Evolutionary conservation across 2,329 filamentous ascomycete genomes (phyloP), one percentile per base, ranked within the genome.

Genomic region (Ophioceras dolichostomum): DNA sequence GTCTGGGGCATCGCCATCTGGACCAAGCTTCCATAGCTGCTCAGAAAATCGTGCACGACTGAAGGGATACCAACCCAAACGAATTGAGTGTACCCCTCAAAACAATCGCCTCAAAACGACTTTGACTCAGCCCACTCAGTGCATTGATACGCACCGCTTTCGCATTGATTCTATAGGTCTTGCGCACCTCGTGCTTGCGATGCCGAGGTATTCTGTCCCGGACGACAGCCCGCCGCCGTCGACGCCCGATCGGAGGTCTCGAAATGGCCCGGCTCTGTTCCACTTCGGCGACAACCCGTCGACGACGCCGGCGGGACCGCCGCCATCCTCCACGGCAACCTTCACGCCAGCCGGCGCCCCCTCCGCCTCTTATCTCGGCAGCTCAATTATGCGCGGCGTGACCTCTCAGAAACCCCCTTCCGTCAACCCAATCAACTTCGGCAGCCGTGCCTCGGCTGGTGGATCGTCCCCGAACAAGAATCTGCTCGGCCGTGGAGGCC

Each of bases 301-400:
- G 27, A 73, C 67, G 3, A 74, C 70, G 2, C 70, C 71, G 5
- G 64, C 63, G 14, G 70, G 63, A 0, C 63, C 64, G 19, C 67
- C 69, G 9, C 65, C 64, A 1, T 69, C 70, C 20, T 68, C 68
- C 7, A 61, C 62, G 8, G 63, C 64, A 4, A 72, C 68, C 31
- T 74, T 73, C 53, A 73, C 70, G 2, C 70, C 71, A 2, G 60
- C 62, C 13, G 73, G 73, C 39, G 69, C 70, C 13, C 71, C 71
- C 1, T 69, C 71, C 17, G 67, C 62, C 21, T 68, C 67, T 10
- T 73, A 62, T 46, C 53, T 75, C 27, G 65, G 69, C 39, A 73
- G 69, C 54, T 73, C 70, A 27, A 62, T 73, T 37, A 58, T 68
- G 56, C 61, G 60, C 34, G 62, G 50, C 34, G 42, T 51, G 40